Evolutionary conservation across 2,329 filamentous ascomycete genomes (phyloP).

Genomic region (Xylaria sp.): DNA sequence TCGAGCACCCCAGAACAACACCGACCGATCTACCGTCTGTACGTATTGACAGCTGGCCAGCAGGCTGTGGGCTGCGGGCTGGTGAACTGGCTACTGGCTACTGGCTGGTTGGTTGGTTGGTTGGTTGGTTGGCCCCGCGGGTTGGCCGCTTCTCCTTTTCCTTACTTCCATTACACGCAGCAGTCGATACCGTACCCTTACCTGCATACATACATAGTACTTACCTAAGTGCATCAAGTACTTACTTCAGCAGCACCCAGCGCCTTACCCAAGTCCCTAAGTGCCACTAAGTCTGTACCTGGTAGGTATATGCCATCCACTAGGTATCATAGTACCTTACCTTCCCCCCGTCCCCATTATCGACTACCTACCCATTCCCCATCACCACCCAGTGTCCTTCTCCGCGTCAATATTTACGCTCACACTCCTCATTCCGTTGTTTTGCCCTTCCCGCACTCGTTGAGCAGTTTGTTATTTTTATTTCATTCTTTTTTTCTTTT

Average conservation of each 20-base stretch:
- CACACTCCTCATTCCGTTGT: conserved; percentile 25
- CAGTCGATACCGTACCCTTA: neutral
- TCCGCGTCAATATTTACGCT: conserved; percentile 28
- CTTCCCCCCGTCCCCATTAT: neutral
- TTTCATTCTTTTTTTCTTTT: neutral
- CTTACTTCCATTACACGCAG: neutral
- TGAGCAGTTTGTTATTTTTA: neutral
- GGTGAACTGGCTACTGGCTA: conserved; percentile 5
- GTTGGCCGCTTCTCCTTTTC: neutral
- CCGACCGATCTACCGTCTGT: neutral
- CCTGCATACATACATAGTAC: too few relatives aligned
- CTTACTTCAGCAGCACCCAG: too few relatives aligned
- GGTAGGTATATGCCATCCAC: too few relatives aligned
- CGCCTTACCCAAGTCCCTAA: neutral
- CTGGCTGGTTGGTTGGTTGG: too few relatives aligned
- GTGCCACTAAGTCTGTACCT: neutral
- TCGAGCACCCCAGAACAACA: neutral
- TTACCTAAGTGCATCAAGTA: too few relatives aligned
- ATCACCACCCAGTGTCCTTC: conserved; percentile 2
- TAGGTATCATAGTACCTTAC: too few relatives aligned
- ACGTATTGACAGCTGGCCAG: conserved; percentile 35
- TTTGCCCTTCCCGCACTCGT: conserved; percentile 17
- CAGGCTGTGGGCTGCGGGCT: conserved; percentile 21
- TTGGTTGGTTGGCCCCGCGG: neutral
- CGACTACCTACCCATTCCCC: neutral